A percentile compares a stretch with the other conserved stretches of the same genome.
These are phyloP conservation scores for Clathrospora elynae DNA, from an alignment of 2,329 filamentous ascomycete genomes.

Conservation along the genomic window DNA sequence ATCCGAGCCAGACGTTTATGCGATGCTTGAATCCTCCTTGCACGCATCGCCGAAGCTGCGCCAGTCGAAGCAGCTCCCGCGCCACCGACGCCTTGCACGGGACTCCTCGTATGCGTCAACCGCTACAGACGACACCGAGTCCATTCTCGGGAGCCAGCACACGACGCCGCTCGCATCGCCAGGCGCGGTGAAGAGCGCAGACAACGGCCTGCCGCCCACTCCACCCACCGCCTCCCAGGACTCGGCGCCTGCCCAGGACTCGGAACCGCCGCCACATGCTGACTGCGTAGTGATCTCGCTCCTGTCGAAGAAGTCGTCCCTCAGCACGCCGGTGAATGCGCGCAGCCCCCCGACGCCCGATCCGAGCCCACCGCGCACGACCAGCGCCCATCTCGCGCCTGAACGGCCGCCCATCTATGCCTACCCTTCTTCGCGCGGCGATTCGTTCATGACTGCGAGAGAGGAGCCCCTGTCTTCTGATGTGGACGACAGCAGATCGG, in stretches of 20 bases:
- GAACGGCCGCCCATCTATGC: constrained; percentile 37
- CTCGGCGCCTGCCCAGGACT: constrained; percentile 25
- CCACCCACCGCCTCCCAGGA: constrained; percentile 51
- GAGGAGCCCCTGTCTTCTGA: constrained; percentile 49
- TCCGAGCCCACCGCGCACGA: constrained; percentile 44
- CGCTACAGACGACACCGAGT: constrained; percentile 38
- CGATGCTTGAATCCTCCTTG: constrained; percentile 43
- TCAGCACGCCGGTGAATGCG: constrained; percentile 51
- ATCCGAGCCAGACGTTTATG: constrained; percentile 33
- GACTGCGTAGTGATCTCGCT: constrained; percentile 49
- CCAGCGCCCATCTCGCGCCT: constrained; percentile 24
- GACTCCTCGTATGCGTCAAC: constrained; percentile 27
- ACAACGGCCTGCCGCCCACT: constrained; percentile 52
- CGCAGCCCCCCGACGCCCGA: constrained; percentile 49
- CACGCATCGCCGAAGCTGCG: constrained; percentile 31
- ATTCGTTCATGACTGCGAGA: constrained; percentile 54
- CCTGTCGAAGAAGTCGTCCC: constrained; percentile 46
- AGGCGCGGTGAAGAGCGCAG: constrained; percentile 29
- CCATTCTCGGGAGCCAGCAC: constrained; percentile 32
- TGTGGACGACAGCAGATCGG: constrained; percentile 34
- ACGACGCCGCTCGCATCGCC: constrained; percentile 39
- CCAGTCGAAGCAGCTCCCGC: constrained; percentile 35
- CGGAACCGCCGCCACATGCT: constrained; percentile 44
- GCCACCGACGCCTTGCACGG: constrained; percentile 32
- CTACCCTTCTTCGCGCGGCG: constrained; percentile 52